phyloP scores from a whole-genome alignment of 345 rosid species.

The Abelmoschus esculentus region DNA sequence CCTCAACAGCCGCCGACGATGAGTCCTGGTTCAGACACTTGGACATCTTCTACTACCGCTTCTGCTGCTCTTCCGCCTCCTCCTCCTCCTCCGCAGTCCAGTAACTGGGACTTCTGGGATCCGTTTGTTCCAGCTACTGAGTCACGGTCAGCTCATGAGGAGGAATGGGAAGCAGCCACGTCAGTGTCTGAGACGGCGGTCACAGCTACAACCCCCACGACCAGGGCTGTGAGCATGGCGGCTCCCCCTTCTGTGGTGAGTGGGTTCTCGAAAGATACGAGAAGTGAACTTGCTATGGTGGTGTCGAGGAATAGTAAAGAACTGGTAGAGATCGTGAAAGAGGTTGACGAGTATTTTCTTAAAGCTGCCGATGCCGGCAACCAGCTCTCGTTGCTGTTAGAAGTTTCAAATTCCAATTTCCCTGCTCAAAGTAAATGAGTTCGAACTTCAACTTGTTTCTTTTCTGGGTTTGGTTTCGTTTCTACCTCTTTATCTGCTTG shows the following conservation, averaged over 20 bases:
- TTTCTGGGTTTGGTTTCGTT: neutral
- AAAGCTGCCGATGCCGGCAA: slow-evolving; percentile 75
- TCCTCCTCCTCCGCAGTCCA: slow-evolving; percentile 58
- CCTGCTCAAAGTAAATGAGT: slow-evolving; percentile 51
- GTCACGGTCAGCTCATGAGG: slow-evolving; percentile 49
- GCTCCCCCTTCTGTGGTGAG: slow-evolving; percentile 49
- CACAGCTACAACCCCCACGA: slow-evolving; percentile 20
- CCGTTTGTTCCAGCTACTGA: slow-evolving; percentile 53
- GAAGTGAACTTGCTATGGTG: slow-evolving; percentile 75
- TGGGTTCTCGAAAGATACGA: slow-evolving; percentile 64
- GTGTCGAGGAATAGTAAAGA: slow-evolving; percentile 76
- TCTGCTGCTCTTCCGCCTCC: slow-evolving; percentile 44
- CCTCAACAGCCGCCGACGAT: slow-evolving; percentile 37
- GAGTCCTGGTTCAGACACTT: slow-evolving; percentile 73
- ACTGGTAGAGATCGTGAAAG: slow-evolving; percentile 75
- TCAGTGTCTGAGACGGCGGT: slow-evolving; percentile 32
- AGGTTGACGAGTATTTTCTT: slow-evolving; percentile 84
- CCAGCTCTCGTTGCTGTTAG: slow-evolving; percentile 57
- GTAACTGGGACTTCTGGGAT: slow-evolving; percentile 82
- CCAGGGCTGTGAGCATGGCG: slow-evolving; percentile 33
- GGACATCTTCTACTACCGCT: slow-evolving; percentile 57
- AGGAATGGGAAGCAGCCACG: slow-evolving; percentile 67
- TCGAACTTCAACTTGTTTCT: slow-evolving; percentile 1
- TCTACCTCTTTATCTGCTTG: too few species aligned
- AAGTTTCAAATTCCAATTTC: slow-evolving; percentile 47